These are phyloP conservation scores for Lentinula novae-zelandiae DNA, from an alignment of 1,284 basidiomycete genomes.

Conservation along the genomic window DNA sequence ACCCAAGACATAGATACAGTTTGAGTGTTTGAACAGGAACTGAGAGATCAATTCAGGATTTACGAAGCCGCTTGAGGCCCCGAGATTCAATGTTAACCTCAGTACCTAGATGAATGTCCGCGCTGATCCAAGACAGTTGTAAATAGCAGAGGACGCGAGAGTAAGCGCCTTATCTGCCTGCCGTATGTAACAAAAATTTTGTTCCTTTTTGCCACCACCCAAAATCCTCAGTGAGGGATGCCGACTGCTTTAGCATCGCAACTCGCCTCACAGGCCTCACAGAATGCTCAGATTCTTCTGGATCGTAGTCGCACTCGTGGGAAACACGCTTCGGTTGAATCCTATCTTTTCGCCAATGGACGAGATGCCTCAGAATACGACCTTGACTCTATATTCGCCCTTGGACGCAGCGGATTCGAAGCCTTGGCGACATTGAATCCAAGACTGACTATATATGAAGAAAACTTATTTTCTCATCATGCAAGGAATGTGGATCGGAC, in stretches of 20 bases:
- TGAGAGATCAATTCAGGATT: too few species aligned
- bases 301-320: constrained; percentile 48
- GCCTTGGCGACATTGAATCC: constrained; percentile 45
- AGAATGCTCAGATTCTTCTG: constrained; percentile 75
- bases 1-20: not conserved
- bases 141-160: not conserved
- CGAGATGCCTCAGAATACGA: constrained; percentile 81
- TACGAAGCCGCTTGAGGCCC: too few species aligned
- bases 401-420: constrained; percentile 83
- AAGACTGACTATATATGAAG: constrained; percentile 64
- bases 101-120: not conserved
- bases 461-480: constrained; percentile 78
- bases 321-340: constrained; percentile 51
- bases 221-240: constrained; percentile 34
- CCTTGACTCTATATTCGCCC: constrained; percentile 81
- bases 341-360: constrained; percentile 81
- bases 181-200: not conserved
- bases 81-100: too few species aligned
- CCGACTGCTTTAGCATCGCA: constrained; percentile 81
- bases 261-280: constrained; percentile 76
- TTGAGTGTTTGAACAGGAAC: not conserved
- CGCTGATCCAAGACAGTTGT: not conserved
- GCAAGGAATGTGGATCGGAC: constrained; percentile 81
- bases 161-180: not conserved
- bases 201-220: not conserved